Evolutionary conservation across 495 filamentous ascomycete genomes (phyloP).

Genomic region (Aspergillus wentii): DNA sequence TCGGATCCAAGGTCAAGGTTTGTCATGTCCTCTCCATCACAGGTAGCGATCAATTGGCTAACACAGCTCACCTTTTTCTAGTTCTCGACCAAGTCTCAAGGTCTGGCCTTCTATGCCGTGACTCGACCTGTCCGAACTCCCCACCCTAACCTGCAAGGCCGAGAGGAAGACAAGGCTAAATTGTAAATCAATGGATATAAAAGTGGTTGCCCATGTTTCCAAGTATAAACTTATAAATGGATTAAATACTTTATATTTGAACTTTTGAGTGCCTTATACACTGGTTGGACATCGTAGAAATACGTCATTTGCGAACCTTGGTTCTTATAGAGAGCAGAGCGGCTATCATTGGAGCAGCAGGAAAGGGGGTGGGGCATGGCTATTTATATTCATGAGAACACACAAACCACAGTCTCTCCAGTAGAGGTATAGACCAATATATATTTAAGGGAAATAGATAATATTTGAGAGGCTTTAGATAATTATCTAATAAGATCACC

Average conservation of each 20-base stretch:
- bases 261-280: not conserved
- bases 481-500: too few species aligned
- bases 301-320: too few species aligned
- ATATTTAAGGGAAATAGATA: too few species aligned
- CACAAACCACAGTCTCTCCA: too few species aligned
- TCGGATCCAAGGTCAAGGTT: slow-evolving; percentile 29
- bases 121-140: slow-evolving; percentile 21
- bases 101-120: slow-evolving; percentile 26
- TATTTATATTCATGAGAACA: too few species aligned
- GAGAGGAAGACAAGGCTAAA: slow-evolving; percentile 17
- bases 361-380: too few species aligned
- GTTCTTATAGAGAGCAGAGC: too few species aligned
- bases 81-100: slow-evolving; percentile 30
- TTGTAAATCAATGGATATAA: slow-evolving; percentile 6
- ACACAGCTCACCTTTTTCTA: slow-evolving; percentile 7
- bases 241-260: not conserved
- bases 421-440: too few species aligned
- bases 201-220: not conserved
- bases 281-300: too few species aligned
- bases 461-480: too few species aligned
- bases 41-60: slow-evolving; percentile 1
- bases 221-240: not conserved
- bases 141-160: slow-evolving; percentile 19
- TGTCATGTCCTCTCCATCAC: slow-evolving; percentile 1
- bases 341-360: too few species aligned